Percentiles rank a stretch among this genome's conserved stretches.
Evolutionary conservation across 345 rosid genomes (phyloP).

Genomic region (Rubroshorea leprosula): DNA sequence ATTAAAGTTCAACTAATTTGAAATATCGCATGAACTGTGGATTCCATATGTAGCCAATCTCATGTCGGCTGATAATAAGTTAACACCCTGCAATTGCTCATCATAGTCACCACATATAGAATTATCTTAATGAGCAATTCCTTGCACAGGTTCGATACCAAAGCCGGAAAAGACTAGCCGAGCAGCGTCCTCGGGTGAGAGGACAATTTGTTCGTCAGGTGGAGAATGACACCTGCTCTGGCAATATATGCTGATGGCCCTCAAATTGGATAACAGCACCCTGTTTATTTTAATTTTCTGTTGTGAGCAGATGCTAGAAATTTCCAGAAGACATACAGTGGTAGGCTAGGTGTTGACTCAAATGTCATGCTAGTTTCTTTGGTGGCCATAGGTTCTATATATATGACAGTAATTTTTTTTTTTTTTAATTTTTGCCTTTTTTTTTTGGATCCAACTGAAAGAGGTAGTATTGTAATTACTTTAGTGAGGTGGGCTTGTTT

Average conservation of each 20-base stretch:
- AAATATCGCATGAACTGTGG: too few relatives aligned
- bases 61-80: too few relatives aligned
- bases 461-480: constrained; percentile 11
- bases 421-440: background rate
- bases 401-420: background rate
- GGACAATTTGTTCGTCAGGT: constrained; percentile 76
- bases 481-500: constrained; percentile 1
- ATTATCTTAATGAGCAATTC: background rate
- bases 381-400: background rate
- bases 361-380: background rate
- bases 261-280: background rate
- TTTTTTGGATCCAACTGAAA: constrained; percentile 5
- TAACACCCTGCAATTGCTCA: too few relatives aligned
- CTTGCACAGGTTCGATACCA: constrained; percentile 55
- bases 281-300: background rate
- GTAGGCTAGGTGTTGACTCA: background rate
- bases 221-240: constrained; percentile 15
- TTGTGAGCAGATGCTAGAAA: background rate
- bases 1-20: too few relatives aligned
- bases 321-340: background rate
- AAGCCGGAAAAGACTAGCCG: constrained; percentile 72
- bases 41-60: too few relatives aligned
- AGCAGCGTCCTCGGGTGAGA: constrained; percentile 76
- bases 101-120: too few relatives aligned
- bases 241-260: constrained; percentile 9